Evolutionary conservation across 2,329 filamentous ascomycete species (phyloP).

Genomic region (Nigrospora sphaerica): DNA sequence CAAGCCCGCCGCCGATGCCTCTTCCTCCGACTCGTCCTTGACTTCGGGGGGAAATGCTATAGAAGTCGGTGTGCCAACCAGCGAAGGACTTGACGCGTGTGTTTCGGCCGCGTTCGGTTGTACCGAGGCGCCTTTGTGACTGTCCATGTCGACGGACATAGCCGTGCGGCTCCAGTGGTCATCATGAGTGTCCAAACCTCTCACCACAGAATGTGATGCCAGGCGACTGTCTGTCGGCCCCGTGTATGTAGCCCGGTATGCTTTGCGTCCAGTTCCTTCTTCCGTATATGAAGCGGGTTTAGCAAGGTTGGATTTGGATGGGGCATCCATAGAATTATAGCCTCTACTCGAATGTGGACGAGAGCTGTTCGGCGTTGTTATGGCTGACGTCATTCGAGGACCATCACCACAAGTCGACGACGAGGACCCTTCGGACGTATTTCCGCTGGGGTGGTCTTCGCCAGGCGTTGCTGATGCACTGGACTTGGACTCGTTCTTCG

Average conservation of each 20-base stretch:
- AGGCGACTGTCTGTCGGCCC: background rate
- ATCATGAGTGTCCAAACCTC: conserved; percentile 3
- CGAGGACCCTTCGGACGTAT: conserved; percentile 30
- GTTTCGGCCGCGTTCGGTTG: conserved; percentile 2
- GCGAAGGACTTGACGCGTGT: conserved; percentile 6
- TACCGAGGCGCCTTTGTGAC: conserved; percentile 4
- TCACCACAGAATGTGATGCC: background rate
- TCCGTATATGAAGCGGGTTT: conserved; percentile 6
- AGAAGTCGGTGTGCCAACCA: conserved; percentile 12
- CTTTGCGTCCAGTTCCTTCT: conserved; percentile 4
- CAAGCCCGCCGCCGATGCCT: conserved; percentile 4
- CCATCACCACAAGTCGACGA: conserved; percentile 33
- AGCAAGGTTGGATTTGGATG: conserved; percentile 1
- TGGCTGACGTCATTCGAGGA: conserved; percentile 27
- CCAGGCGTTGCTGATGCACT: conserved; percentile 13
- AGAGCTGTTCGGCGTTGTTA: conserved; percentile 33
- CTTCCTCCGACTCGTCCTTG: conserved; percentile 10
- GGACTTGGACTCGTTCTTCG: background rate
- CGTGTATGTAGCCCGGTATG: background rate
- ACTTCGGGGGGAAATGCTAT: conserved; percentile 12
- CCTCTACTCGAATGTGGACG: conserved; percentile 33
- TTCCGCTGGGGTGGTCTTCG: conserved; percentile 17
- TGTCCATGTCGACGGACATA: conserved; percentile 16
- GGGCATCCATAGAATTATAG: conserved; percentile 7
- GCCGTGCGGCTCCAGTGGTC: conserved; percentile 17